phyloP scores from a whole-genome alignment of 2,329 filamentous ascomycete species.

The Xylariales sp. region DNA sequence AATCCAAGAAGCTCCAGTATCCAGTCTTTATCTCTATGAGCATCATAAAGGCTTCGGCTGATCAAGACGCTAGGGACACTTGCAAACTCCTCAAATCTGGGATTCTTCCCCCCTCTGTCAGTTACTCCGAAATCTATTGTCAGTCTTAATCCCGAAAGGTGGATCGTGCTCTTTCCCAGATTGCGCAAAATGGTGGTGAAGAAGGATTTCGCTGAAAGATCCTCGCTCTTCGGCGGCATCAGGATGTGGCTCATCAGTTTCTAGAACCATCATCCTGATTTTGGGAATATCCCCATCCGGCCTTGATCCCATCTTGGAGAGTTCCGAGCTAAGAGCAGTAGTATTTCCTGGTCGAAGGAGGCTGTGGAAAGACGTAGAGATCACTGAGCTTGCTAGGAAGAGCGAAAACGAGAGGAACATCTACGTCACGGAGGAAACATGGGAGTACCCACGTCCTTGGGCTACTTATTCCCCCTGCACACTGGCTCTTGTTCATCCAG shows the following conservation, averaged over 20 bases:
- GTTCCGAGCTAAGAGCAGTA: too few species aligned
- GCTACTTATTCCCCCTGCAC: too few species aligned
- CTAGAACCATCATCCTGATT: conserved; percentile 45
- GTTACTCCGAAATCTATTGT: conserved; percentile 51
- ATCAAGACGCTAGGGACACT: conserved; percentile 70
- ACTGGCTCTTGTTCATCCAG: too few species aligned
- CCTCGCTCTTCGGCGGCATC: conserved; percentile 45
- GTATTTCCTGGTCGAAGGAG: too few species aligned
- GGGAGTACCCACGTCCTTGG: too few species aligned
- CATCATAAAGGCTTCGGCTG: conserved; percentile 65
- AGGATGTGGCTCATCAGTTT: conserved; percentile 52
- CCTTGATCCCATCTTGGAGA: background rate
- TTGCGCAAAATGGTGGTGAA: conserved; percentile 44
- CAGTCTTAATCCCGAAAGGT: conserved; percentile 48
- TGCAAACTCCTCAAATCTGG: conserved; percentile 46
- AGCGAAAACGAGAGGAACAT: too few species aligned
- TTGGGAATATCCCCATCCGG: conserved; percentile 6
- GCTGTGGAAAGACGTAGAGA: too few species aligned
- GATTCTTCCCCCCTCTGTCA: conserved; percentile 41
- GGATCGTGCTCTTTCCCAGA: conserved; percentile 50
- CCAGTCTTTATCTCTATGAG: conserved; percentile 68
- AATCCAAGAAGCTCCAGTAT: conserved; percentile 64
- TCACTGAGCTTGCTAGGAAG: too few species aligned
- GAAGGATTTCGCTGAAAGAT: conserved; percentile 49
- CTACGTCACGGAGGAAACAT: too few species aligned